Percentiles rank a stretch among this genome's conserved stretches.
These are phyloP conservation scores for Zygotorulaspora danielsina DNA, from an alignment of 805 yeast species.

Conservation along the genomic window DNA sequence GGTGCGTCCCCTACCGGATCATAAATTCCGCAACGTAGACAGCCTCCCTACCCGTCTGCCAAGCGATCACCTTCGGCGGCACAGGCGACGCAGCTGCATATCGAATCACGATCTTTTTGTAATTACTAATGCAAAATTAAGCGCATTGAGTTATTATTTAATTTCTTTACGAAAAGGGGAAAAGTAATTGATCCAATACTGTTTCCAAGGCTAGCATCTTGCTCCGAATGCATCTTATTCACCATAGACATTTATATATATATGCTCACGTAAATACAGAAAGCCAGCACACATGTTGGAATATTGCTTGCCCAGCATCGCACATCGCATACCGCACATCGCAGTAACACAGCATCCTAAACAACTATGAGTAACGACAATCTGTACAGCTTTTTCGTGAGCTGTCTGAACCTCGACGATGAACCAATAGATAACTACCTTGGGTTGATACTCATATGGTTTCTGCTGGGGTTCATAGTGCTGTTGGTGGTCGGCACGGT, in stretches of 20 bases:
- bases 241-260: no score
- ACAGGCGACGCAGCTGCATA: no score
- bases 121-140: not conserved
- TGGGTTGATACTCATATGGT: constrained; percentile 11
- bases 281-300: constrained; percentile 1
- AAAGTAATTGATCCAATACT: not conserved
- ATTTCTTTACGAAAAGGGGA: constrained; percentile 1
- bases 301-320: no score
- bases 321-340: not conserved
- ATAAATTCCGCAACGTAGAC: constrained; percentile 1
- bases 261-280: no score
- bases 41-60: not conserved
- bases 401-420: not conserved
- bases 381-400: constrained; percentile 7
- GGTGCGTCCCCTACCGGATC: not conserved
- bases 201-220: no score
- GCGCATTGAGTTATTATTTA: constrained; percentile 2
- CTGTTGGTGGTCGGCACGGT: constrained; percentile 11
- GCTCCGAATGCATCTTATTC: no score
- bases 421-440: constrained; percentile 14
- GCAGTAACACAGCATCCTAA: not conserved
- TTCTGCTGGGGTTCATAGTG: constrained; percentile 10
- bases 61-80: no score
- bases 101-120: no score
- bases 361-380: constrained; percentile 2